Evolutionary conservation across 2,329 filamentous ascomycete genomes (phyloP), one percentile per base, ranked within the genome.

Genomic region (Macrophomina tecta): DNA sequence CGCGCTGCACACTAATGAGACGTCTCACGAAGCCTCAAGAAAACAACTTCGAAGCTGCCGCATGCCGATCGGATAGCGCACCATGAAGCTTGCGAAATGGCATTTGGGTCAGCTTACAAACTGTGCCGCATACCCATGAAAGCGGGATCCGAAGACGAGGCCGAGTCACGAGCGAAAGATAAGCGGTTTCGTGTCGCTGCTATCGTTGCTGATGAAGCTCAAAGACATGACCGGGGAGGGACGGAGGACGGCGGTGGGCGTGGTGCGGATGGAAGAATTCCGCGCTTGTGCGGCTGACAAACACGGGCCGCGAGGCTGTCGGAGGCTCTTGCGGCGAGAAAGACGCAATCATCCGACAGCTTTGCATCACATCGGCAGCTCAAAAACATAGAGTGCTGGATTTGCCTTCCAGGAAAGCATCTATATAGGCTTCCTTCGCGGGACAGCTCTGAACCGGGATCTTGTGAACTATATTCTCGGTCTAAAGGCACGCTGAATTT

Each of bases 221-320:
- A 14, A 38, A 23, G 16, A 28, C n/a, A 45, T 45, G 23, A 23
- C n/a, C 38, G 38, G 11, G 38, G 9, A 16, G 28, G 18, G 11
- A 30, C n/a, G 28, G n/a, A 11, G 2, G 4, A 23, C 23, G 23
- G 23, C 23, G 49, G n/a, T 18, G n/a, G 32, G 16, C n/a, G 32
- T 12, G 32, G 16, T 1, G 36, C 28, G 12, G 40, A 40, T 48
- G 58, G 45, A 62, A 62, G 58, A 62, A 49, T 62, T 62, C 58
- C 58, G 58, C 58, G 42, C 16, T 46, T 28, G 5, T 48, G 42
- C 58, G 58, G 58, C 58, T 62, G 58, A 62, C 58, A 62, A 62
- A 62, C 23, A 3, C 23, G 23, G 23, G 23, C 7, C 23, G 46
- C 46, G n/a, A 7, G 18, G 18, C 46, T 23, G 23, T 51, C 23